Percentiles rank a stretch among this genome's conserved stretches.
Evolutionary conservation across 2,329 filamentous ascomycete species (phyloP).

Genomic region (Neocatenulostroma microsporum): DNA sequence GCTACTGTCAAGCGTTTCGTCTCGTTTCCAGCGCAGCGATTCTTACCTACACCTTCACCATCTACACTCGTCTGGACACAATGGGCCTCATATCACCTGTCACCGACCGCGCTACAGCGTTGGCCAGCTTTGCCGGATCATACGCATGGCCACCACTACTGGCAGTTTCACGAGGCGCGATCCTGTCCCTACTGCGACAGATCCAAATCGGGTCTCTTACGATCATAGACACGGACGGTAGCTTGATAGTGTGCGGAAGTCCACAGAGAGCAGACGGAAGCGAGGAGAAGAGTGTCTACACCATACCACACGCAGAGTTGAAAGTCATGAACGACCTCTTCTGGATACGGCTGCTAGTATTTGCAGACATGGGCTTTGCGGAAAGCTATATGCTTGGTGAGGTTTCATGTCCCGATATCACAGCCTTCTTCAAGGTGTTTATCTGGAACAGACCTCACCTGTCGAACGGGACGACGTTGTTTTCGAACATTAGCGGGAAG

Average conservation of each 20-base stretch:
- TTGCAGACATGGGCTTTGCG: conserved; percentile 68
- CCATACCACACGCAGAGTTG: conserved; percentile 45
- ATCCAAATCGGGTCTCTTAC: conserved; percentile 42
- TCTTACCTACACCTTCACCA: background rate
- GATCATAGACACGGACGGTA: conserved; percentile 38
- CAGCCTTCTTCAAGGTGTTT: conserved; percentile 66
- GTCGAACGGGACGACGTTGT: conserved; percentile 56
- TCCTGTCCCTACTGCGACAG: conserved; percentile 38
- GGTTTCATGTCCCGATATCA: conserved; percentile 58
- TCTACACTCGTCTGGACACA: background rate
- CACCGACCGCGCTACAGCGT: conserved; percentile 31
- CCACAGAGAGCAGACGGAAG: conserved; percentile 21
- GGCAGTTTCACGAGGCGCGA: conserved; percentile 37
- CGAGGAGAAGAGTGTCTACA: conserved; percentile 31
- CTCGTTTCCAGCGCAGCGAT: background rate
- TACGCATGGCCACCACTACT: conserved; percentile 44
- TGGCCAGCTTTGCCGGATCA: conserved; percentile 37
- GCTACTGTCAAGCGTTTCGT: no score
- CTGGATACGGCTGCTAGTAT: conserved; percentile 61
- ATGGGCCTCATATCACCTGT: conserved; percentile 32
- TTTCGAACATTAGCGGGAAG: conserved; percentile 52
- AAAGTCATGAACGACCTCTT: conserved; percentile 59
- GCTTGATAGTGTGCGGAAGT: conserved; percentile 39
- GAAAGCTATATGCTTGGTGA: conserved; percentile 68
- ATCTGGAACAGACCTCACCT: conserved; percentile 57